Evolutionary conservation across 257 asterid genomes (phyloP), one percentile per base, ranked within the genome.

Genomic region (Solanum sejunctum): DNA sequence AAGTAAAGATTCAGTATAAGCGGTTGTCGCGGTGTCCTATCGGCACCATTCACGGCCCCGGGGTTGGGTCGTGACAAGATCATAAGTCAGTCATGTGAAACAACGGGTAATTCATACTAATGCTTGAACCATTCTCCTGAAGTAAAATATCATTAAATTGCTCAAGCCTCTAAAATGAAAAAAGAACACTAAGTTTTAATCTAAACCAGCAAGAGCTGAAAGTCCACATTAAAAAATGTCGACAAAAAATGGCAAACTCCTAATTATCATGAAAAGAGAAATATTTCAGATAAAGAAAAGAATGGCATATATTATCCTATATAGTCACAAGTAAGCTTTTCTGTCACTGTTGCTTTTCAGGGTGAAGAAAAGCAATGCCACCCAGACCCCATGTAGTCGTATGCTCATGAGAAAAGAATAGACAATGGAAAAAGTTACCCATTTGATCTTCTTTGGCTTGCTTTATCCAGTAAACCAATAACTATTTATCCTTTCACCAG

Each of bases 341-440:
- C 93, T 98, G 78, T 89, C 85, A 80, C 28, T 72, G 86, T 87
- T 89, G 87, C 93, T 89, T 84, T 86, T 32, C 88, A 47, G 99
- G 99, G 80, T 93, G 90, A 85, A 96, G 95, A 87, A 96, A 96
- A 85, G 99, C 98, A 89, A 93, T 96, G 73, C 99, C 98, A 78
- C 99, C 99, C 3, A 93, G 92, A 83, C 99, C 99, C 3, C 99
- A 96, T 12, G 98, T 93, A 51, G 85, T 85, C 3, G 96, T 91
- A 79, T 70, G 43, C 10, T 93, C 99, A 71, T 91, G 94, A 88
- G 87, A 98, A 83, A 95, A 95, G 92, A 93, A 95, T 81, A 96
- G 84, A 28, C 98, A 97, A 86, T 93, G 96, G 75, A 95, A 84
- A 91, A 89, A 58, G 89, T 88, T 88, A 89, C 93, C 99, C 98